These are phyloP conservation scores for Hanseniaspora valbyensis DNA, from an alignment of 805 yeast genomes.

Conservation along the genomic window DNA sequence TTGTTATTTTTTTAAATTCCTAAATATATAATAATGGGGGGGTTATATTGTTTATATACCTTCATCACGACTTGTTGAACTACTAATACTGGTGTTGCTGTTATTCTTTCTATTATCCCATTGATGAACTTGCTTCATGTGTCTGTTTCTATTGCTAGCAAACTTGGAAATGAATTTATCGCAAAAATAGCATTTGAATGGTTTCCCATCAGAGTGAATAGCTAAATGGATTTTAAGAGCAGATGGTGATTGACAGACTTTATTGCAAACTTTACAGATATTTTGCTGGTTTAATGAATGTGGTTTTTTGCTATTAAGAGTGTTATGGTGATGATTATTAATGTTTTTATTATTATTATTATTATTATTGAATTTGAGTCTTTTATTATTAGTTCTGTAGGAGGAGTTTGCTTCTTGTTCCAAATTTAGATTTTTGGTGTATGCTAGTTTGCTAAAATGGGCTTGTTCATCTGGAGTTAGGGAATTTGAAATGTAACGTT, in stretches of 20 bases:
- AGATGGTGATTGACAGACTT: slow-evolving; percentile 13
- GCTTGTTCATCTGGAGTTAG: not conserved
- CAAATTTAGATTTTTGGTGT: not conserved
- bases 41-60: too few species aligned
- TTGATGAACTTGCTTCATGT: slow-evolving; percentile 14
- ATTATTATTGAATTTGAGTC: too few species aligned
- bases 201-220: slow-evolving; percentile 13
- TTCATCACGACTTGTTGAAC: too few species aligned
- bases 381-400: not conserved
- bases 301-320: not conserved
- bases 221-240: slow-evolving; percentile 13
- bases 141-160: slow-evolving; percentile 14
- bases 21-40: too few species aligned
- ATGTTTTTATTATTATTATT: not conserved
- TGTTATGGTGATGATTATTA: not conserved
- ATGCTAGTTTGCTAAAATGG: not conserved
- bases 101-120: slow-evolving; percentile 13
- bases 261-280: slow-evolving; percentile 1
- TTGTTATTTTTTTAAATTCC: too few species aligned
- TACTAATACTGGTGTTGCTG: too few species aligned
- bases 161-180: slow-evolving; percentile 11
- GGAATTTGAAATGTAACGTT: too few species aligned
- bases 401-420: not conserved
- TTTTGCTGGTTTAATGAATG: not conserved
- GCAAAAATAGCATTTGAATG: slow-evolving; percentile 11